phyloP scores from a whole-genome alignment of 805 yeast species.

The Alloascoidea africana region DNA sequence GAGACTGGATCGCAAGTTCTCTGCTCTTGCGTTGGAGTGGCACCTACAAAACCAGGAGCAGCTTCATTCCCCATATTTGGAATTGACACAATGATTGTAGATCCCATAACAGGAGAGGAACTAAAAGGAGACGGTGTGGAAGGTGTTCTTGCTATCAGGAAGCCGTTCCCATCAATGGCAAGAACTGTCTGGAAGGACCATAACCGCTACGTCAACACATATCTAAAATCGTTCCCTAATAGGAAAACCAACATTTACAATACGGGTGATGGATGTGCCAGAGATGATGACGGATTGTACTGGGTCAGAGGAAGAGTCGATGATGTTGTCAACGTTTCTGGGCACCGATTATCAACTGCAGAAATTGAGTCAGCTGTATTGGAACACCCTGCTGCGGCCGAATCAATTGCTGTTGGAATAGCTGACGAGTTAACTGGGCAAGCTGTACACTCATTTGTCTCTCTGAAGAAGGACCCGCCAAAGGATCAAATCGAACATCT shows the following conservation, averaged over 20 bases:
- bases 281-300: slow-evolving; percentile 71
- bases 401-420: slow-evolving; percentile 74
- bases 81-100: slow-evolving; percentile 55
- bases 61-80: slow-evolving; percentile 82
- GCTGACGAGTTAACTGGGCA: slow-evolving; percentile 77
- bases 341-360: slow-evolving; percentile 80
- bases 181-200: slow-evolving; percentile 72
- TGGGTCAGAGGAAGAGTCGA: slow-evolving; percentile 84
- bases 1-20: slow-evolving; percentile 75
- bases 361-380: slow-evolving; percentile 76
- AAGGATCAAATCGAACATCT: slow-evolving; percentile 8
- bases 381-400: slow-evolving; percentile 57
- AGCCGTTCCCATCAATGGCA: slow-evolving; percentile 78
- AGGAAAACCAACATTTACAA: slow-evolving; percentile 74
- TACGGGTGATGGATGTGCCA: slow-evolving; percentile 84
- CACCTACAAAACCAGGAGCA: slow-evolving; percentile 76
- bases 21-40: slow-evolving; percentile 58
- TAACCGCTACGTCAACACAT: slow-evolving; percentile 64
- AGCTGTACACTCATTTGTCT: slow-evolving; percentile 72
- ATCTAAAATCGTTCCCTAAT: slow-evolving; percentile 66
- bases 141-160: slow-evolving; percentile 63
- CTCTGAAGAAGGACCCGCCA: slow-evolving; percentile 21
- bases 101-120: slow-evolving; percentile 62
- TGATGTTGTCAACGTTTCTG: slow-evolving; percentile 78
- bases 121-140: slow-evolving; percentile 55